Base-by-base conservation (phyloP, 2,329 filamentous ascomycete species). In the Cladosporium sp. region DNA sequence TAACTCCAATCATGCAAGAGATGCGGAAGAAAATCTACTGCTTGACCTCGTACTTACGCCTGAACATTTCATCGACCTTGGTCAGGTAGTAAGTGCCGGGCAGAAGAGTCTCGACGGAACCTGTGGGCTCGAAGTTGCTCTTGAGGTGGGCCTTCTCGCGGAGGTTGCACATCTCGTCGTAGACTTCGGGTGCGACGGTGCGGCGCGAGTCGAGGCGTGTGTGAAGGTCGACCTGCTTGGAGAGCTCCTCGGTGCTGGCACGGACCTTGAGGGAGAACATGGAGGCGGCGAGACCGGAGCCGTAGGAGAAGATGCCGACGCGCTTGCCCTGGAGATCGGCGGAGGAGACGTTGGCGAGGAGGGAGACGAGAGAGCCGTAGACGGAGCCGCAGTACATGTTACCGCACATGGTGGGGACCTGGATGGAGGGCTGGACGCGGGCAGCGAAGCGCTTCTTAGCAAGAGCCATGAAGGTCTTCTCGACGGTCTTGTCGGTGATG, bases 341-440 rank as follows among this genome's bases (percentile, higher is more conserved):
- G 69, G 76, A 79, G 70, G 75, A 73, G 49, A 83, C 72, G 71
- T 83, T 83, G 74, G 77, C 71, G 66, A 84, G 68, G 65, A 84
- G 72, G 59, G 81, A 82, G 72, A 78, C 77, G 66, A 84, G 77
- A 69, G 81, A 82, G 65, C 77, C 79, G 76, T 83, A 84, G 62
- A 84, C 82, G 66, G 80, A 82, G 32, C 80, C 82, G 68, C 79
- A 82, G 80, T 84, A 84, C 82, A 84, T 84, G 80, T 84, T 84
- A 64, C 82, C 82, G 76, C 82, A 84, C 77, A 80, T 79, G 69
- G 82, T 84, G 10, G 82, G 82, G 26, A 83, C 79, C 68, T 82
- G 73, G 68, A 83, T 81, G 65, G 78, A 75, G 28, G 82, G 82
- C 76, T 83, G 80, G 48, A 84, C 82, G 66, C 81, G 81, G 60